Conservation (phyloP, 1,284 basidiomycete genomes). For the Rhodofomes roseus region DNA sequence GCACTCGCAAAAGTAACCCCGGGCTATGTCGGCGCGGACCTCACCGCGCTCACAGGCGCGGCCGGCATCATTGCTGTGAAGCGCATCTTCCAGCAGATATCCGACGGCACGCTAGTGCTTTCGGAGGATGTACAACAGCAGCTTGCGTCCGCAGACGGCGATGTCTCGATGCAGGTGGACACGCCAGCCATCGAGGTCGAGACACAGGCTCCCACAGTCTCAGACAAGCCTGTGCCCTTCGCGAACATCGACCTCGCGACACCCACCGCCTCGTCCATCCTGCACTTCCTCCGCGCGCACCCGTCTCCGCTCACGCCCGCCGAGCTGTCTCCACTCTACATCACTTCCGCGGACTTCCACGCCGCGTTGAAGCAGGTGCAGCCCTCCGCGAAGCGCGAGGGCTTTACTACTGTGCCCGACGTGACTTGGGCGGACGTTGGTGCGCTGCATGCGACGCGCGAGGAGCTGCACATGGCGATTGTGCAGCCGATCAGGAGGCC, state of each 20-base stretch:
- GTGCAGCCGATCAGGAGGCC: slow-evolving; percentile 93
- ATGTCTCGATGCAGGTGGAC: slow-evolving; percentile 53
- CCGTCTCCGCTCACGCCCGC: slow-evolving; percentile 73
- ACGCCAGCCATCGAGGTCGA: slow-evolving; percentile 10
- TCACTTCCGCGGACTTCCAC: slow-evolving; percentile 79
- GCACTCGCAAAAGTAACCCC: slow-evolving; percentile 90
- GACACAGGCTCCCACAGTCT: slow-evolving; percentile 14
- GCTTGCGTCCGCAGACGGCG: slow-evolving; percentile 18
- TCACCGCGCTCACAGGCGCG: slow-evolving; percentile 87
- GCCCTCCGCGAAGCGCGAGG: slow-evolving; percentile 95
- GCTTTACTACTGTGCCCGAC: slow-evolving; percentile 95
- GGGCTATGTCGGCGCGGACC: slow-evolving; percentile 95
- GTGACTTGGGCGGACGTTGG: slow-evolving; percentile 96
- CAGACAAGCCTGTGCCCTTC: slow-evolving; percentile 36
- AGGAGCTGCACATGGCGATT: slow-evolving; percentile 96
- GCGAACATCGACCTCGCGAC: slow-evolving; percentile 33
- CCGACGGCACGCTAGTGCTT: slow-evolving; percentile 60
- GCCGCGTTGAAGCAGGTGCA: slow-evolving; percentile 84
- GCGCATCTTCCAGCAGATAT: slow-evolving; percentile 87
- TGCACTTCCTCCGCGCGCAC: slow-evolving; percentile 85
- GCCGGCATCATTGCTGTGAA: slow-evolving; percentile 97
- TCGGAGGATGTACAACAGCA: slow-evolving; percentile 31
- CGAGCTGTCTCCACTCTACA: slow-evolving; percentile 78
- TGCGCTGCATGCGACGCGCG: slow-evolving; percentile 81
- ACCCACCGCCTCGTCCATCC: slow-evolving; percentile 67